Base-by-base conservation (phyloP, 2,329 filamentous ascomycete genomes). In the Colletotrichum musicola region DNA sequence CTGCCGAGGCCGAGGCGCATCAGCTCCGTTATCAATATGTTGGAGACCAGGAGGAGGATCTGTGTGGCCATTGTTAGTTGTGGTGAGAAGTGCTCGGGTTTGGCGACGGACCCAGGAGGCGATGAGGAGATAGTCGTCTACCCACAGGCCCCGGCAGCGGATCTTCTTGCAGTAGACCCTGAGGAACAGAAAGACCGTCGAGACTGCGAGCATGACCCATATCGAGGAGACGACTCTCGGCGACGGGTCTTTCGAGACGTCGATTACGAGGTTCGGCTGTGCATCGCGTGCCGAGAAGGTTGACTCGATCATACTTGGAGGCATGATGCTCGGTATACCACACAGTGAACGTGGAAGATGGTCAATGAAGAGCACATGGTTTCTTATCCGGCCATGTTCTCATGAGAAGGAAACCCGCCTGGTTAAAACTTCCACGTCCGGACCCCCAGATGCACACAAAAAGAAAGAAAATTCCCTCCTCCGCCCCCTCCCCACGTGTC, bases 71-170 rank as follows among this genome's bases (percentile, higher is more conserved):
- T n/a, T 25, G 2, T 4, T 12, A 18, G 42, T 63, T 16, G 30
- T 10, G n/a, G n/a, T n/a, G n/a, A n/a, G n/a, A n/a, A n/a, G n/a
- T n/a, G n/a, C n/a, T n/a, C n/a, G n/a, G n/a, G n/a, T 12, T 9
- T 35, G 4, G 27, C 47, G 2, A 42, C 16, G 14, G 12, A 64
- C 55, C 73, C 73, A 75, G 2, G 72, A 68, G 1, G 67, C 35
- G 18, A 71, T 58, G 13, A 75, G 61, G 7, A 74, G 50, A n/a
- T 70, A 71, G 68, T 75, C 74, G 46, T 75, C 73, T 62, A 67
- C 72, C 71, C 73, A 73, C 5, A 75, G 53, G 6, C 56, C 53
- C 9, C 71, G 56, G 2, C 62, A 59, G 10, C 69, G 62, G 27
- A 65, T 66, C 4, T 64, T 44, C 27, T 73, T 74, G 70, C 71